Evolutionary conservation across 75 land plant genomes (phyloP).

Genomic region (Selaginella moellendorffii): DNA sequence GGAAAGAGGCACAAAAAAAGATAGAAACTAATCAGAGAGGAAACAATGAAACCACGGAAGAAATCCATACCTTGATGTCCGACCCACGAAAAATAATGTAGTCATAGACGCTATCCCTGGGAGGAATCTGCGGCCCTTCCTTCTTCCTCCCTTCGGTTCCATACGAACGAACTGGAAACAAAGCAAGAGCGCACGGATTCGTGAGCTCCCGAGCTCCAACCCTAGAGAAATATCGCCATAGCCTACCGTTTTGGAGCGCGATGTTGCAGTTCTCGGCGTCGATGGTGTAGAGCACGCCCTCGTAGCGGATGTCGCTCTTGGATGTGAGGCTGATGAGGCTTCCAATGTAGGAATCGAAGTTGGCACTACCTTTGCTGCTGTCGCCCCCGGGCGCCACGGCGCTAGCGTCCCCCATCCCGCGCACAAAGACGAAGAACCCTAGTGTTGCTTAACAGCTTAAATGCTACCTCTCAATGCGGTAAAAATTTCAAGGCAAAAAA

Average conservation of each 20-base stretch:
- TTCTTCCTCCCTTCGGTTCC: constrained; percentile 83
- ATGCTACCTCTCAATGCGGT: no score
- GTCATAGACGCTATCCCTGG: constrained; percentile 70
- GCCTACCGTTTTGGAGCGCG: constrained; percentile 37
- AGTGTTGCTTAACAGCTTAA: no score
- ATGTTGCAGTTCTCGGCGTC: constrained; percentile 47
- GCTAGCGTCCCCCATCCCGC: constrained; percentile 1
- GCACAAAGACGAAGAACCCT: no score
- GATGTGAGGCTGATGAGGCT: constrained; percentile 47
- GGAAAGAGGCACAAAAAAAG: background rate
- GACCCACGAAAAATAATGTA: constrained; percentile 75
- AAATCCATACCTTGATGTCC: constrained; percentile 53
- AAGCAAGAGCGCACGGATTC: background rate
- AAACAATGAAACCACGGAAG: background rate
- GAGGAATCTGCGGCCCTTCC: constrained; percentile 73
- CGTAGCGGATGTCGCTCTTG: constrained; percentile 50
- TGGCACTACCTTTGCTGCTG: constrained; percentile 22
- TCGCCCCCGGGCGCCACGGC: constrained; percentile 11
- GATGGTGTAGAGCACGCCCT: constrained; percentile 42
- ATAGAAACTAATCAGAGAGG: background rate
- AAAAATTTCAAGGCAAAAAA: no score
- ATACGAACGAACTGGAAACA: constrained; percentile 51
- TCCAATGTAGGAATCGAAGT: constrained; percentile 38
- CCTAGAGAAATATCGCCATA: background rate
- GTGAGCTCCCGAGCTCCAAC: background rate